These are phyloP conservation scores for Candida michaelii DNA, from an alignment of 805 yeast genomes.

Conservation along the genomic window DNA sequence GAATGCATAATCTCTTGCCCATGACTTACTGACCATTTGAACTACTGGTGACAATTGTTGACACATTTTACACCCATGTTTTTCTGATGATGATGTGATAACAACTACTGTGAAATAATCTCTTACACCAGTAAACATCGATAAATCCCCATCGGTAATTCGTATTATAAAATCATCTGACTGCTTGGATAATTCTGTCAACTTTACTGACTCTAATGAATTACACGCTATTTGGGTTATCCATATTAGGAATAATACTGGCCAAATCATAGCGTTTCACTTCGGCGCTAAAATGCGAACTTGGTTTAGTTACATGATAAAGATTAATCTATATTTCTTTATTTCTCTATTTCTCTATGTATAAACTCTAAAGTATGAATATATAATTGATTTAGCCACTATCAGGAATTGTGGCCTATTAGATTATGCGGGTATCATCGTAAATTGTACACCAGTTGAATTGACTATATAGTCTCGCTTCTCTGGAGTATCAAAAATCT, in stretches of 20 bases:
- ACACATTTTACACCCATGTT: constrained; percentile 51
- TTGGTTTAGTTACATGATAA: too few relatives aligned
- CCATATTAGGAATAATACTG: constrained; percentile 3
- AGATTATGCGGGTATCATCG: too few relatives aligned
- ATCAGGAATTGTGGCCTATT: too few relatives aligned
- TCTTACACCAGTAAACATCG: constrained; percentile 45
- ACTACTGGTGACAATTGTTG: constrained; percentile 40
- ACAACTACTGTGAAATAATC: constrained; percentile 52
- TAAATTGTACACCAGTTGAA: too few relatives aligned
- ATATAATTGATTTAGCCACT: too few relatives aligned
- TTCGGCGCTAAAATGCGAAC: too few relatives aligned
- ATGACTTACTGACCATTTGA: constrained; percentile 37
- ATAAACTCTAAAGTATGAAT: background rate
- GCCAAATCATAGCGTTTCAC: constrained; percentile 5
- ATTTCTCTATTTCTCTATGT: background rate
- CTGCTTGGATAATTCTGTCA: constrained; percentile 11
- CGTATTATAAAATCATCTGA: constrained; percentile 38
- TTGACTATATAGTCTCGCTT: too few relatives aligned
- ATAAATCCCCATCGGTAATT: constrained; percentile 41
- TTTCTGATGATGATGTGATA: constrained; percentile 49
- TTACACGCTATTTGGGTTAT: background rate
- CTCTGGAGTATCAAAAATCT: too few relatives aligned
- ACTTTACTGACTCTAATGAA: constrained; percentile 11
- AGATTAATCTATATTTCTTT: too few relatives aligned
- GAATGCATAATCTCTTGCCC: constrained; percentile 43